A percentile compares a stretch with the other conserved stretches of the same genome.
These are phyloP conservation scores for Penicillium flavigenum DNA, from an alignment of 495 filamentous ascomycete genomes.

Conservation along the genomic window DNA sequence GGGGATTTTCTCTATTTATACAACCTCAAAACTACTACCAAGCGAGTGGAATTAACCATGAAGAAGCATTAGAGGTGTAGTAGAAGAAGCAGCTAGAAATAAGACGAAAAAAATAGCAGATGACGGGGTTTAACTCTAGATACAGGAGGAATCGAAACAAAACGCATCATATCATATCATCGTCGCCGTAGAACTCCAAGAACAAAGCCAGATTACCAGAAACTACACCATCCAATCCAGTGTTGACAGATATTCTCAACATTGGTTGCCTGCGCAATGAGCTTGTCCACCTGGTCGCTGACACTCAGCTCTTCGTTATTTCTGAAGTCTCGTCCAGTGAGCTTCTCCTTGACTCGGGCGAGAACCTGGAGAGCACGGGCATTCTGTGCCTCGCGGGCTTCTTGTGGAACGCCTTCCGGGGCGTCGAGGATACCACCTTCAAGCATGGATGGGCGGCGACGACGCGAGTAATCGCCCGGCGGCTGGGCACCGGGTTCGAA, in stretches of 20 bases:
- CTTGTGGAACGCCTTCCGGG: conserved; percentile 50
- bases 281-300: conserved; percentile 87
- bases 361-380: conserved; percentile 90
- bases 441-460: conserved; percentile 50
- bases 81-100: conserved; percentile 1
- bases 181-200: conserved; percentile 19
- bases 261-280: conserved; percentile 92
- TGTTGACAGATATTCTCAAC: conserved; percentile 98
- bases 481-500: conserved; percentile 47
- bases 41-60: neutral
- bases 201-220: conserved; percentile 59
- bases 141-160: conserved; percentile 24
- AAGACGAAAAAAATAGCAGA: conserved; percentile 10
- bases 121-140: conserved; percentile 24
- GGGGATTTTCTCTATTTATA: neutral
- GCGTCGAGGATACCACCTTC: conserved; percentile 53
- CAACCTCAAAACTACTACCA: neutral
- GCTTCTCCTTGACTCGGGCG: conserved; percentile 87
- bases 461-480: conserved; percentile 42
- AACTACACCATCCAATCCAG: conserved; percentile 97
- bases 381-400: conserved; percentile 79
- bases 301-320: conserved; percentile 73
- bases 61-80: neutral
- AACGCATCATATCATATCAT: conserved; percentile 26
- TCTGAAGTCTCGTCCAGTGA: conserved; percentile 72